A percentile compares a stretch with the other conserved stretches of the same genome.
These are phyloP conservation scores for Yamadazyma pseudoaaseri DNA, from an alignment of 1,139 yeast genomes.

Conservation along the genomic window DNA sequence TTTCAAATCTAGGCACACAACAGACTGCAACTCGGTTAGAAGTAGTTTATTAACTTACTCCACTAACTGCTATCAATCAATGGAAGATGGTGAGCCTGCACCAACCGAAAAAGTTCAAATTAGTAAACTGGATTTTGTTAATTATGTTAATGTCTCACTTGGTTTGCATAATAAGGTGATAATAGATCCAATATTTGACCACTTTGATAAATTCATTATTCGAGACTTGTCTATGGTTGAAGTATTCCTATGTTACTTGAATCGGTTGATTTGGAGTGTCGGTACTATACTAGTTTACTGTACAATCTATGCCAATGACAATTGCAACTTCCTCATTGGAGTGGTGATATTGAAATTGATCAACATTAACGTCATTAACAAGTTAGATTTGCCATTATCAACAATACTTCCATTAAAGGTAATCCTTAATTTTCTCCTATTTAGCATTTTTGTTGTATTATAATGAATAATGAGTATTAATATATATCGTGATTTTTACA, in stretches of 20 bases:
- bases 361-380: constrained; percentile 15
- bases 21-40: neutral
- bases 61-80: constrained; percentile 5
- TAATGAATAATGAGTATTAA: constrained; percentile 3
- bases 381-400: constrained; percentile 5
- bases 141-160: constrained; percentile 12
- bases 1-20: constrained; percentile 6
- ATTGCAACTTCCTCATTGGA: constrained; percentile 4
- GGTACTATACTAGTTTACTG: constrained; percentile 12
- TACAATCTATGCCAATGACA: constrained; percentile 7
- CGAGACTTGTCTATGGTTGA: constrained; percentile 10
- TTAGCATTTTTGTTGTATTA: constrained; percentile 12
- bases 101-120: neutral
- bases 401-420: constrained; percentile 10
- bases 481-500: neutral
- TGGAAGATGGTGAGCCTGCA: constrained; percentile 9
- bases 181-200: constrained; percentile 18
- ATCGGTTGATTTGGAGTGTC: constrained; percentile 11
- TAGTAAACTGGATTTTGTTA: constrained; percentile 11
- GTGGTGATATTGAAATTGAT: constrained; percentile 15
- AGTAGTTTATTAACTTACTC: constrained; percentile 6
- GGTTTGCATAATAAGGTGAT: constrained; percentile 14
- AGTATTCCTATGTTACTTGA: constrained; percentile 9
- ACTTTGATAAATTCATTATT: constrained; percentile 10
- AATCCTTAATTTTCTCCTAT: constrained; percentile 7